These are phyloP conservation scores for Zopfia rhizophila DNA, from an alignment of 2,329 filamentous ascomycete species.

Conservation along the genomic window DNA sequence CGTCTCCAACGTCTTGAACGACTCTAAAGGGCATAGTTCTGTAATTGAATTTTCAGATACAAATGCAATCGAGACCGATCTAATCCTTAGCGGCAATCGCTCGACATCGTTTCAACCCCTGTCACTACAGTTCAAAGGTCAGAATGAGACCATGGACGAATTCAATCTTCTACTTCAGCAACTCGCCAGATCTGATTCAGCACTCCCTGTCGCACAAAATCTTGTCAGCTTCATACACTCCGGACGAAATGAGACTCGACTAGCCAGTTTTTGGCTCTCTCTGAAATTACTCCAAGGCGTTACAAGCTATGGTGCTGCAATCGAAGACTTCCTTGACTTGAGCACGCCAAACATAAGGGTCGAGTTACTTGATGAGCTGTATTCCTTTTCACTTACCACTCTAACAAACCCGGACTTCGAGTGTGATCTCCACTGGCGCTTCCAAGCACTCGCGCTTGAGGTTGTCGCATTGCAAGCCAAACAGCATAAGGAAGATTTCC, in stretches of 20 bases:
- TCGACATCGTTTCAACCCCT: conserved; percentile 67
- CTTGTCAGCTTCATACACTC: conserved; percentile 73
- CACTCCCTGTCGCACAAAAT: conserved; percentile 66
- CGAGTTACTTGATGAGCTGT: conserved; percentile 69
- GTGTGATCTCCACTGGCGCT: conserved; percentile 70
- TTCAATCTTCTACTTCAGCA: conserved; percentile 70
- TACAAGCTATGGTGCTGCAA: conserved; percentile 61
- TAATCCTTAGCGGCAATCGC: conserved; percentile 25
- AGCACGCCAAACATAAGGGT: conserved; percentile 41
- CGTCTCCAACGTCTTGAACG: conserved; percentile 63
- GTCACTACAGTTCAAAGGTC: conserved; percentile 68
- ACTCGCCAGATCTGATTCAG: conserved; percentile 57
- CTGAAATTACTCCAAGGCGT: conserved; percentile 74
- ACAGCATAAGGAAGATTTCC: conserved; percentile 74
- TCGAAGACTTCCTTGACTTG: conserved; percentile 75
- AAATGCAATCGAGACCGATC: conserved; percentile 21
- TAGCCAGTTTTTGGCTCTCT: conserved; percentile 83
- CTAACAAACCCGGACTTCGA: conserved; percentile 60
- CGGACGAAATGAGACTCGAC: conserved; percentile 66
- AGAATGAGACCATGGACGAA: conserved; percentile 70
- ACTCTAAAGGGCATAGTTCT: conserved; percentile 38
- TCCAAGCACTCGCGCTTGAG: conserved; percentile 84
- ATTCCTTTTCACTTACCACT: conserved; percentile 72
- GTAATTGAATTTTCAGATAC: conserved; percentile 22
- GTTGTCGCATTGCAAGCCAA: conserved; percentile 79